These are phyloP conservation scores for Boehmeria nivea DNA, from an alignment of 306 rosid genomes.

Conservation along the genomic window DNA sequence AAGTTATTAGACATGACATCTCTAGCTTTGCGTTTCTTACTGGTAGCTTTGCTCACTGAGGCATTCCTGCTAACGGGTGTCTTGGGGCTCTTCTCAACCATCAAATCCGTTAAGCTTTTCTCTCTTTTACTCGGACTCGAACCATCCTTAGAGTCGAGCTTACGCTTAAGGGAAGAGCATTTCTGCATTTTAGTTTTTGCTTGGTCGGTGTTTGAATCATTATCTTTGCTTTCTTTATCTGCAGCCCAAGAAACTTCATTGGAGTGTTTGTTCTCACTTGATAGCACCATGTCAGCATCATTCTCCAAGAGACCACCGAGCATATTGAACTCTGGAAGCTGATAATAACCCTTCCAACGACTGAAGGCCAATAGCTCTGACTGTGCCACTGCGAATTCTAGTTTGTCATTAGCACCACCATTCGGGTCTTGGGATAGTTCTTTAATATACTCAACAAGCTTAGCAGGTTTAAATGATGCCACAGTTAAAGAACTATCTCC, in stretches of 20 bases:
- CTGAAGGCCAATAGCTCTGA: constrained; percentile 53
- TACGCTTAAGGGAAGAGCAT: constrained; percentile 25
- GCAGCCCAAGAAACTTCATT: constrained; percentile 29
- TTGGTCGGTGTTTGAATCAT: constrained; percentile 4
- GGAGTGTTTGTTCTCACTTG: constrained; percentile 21
- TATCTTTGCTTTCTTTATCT: constrained; percentile 6
- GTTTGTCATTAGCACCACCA: constrained; percentile 33
- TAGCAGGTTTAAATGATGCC: constrained; percentile 49
- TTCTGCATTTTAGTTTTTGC: constrained; percentile 16
- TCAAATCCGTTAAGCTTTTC: constrained; percentile 36
- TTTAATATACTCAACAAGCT: constrained; percentile 47
- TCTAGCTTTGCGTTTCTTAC: constrained; percentile 36
- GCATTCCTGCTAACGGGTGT: constrained; percentile 9
- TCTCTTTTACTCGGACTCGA: constrained; percentile 16
- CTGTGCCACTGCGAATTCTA: constrained; percentile 35
- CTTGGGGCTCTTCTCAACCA: constrained; percentile 27
- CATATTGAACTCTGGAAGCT: constrained; percentile 44
- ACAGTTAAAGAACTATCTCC: constrained; percentile 40
- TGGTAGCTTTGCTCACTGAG: constrained; percentile 25
- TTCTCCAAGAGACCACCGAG: constrained; percentile 35
- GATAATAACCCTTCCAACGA: constrained; percentile 56
- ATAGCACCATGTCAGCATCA: constrained; percentile 29
- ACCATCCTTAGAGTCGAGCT: constrained; percentile 18
- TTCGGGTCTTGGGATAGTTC: constrained; percentile 45
- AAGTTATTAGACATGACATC: constrained; percentile 23